Evolutionary conservation across 768 basidiomycete genomes (phyloP), one percentile per base, ranked within the genome.

Genomic region (Trametes gibbosa): DNA sequence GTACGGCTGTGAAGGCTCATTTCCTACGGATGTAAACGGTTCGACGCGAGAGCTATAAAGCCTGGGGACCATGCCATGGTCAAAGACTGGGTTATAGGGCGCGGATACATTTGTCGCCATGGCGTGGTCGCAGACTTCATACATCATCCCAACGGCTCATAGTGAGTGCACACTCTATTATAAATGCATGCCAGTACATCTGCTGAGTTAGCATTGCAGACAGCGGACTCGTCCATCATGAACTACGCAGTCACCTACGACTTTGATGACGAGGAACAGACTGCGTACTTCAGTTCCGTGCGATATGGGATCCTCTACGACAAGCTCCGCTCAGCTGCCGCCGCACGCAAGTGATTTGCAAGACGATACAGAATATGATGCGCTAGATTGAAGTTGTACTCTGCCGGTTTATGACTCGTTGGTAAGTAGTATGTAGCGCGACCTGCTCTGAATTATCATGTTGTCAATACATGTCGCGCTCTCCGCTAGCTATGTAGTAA

Each of bases 241-340:
- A 16, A 17, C 27, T 54, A 54, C 19, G 27, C 53, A 3, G 53
- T 54, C n/a, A 21, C 32, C 9, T 54, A 54, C 34, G 32, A 34
- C 6, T 12, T 7, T 1, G 4, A 17, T 3, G 48, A 12, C 1
- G 14, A 34, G 17, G 10, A 19, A 32, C 5, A 21, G 17, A 49
- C 32, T 6, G 4, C 23, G 10, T 29, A 39, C 55, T 39, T 37
- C 24, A 39, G 24, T 35, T 14, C 46, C 8, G 50, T 29, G n/a
- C 39, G 39, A n/a, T 49, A 39, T 27, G 48, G 45, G 29, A 52
- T 58, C 14, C 24, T 58, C 13, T 58, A 52, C 48, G 56, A 58
- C 40, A 57, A 19, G 3, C 40, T 57, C 2, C 48, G 40, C 14
- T 45, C 43, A 8, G 2, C 41, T n/a, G 41, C 17, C 17, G 17